Base-by-base conservation (phyloP, 441 rosid species). In the Corymbia citriodora region DNA sequence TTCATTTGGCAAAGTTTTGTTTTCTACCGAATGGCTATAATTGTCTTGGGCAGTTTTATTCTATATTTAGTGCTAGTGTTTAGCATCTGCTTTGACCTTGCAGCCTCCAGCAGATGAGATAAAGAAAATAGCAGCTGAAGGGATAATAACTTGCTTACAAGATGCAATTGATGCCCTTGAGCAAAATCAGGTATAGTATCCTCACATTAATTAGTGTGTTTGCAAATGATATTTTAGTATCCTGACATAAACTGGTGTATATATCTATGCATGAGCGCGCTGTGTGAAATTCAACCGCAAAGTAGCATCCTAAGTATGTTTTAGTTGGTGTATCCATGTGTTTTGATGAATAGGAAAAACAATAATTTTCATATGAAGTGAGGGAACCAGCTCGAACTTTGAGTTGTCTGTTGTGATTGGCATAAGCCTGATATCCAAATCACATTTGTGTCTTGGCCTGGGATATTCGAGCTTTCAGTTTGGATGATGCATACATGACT, bases 51-150 rank as follows among this genome's bases (percentile, higher is more conserved):
- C 85, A 21, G 52, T 79, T 79, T 45, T 45, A 88, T 88, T 83
- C 89, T 91, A n/a, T 90, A 49, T 55, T 91, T 55, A 61, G 40
- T 81, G 90, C 89, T 87, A 17, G 29, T 54, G 53, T 87, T 89
- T 91, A 72, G 27, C 90, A 90, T 49, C 91, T 70, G 52, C 85
- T 79, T 79, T 79, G 85, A 45, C n/a, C 17, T 23, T 91, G 94
- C 98, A 97, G 99, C 99, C 99, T 18, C 97, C 95, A 88, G 91
- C 96, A 91, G 94, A 94, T n/a, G 98, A 97, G 94, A 95, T 97
- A 85, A 96, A 95, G 92, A 93, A 93, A 92, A 94, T 98, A 91
- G 99, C 99, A 83, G 96, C 99, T 50, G 96, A 95, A 93, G 99
- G 99, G 91, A 95, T 98, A 91, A 92, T 97, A 90, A 95, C 97